Base-by-base conservation (phyloP, 1,284 basidiomycete species). In the Vanrija humicola region DNA sequence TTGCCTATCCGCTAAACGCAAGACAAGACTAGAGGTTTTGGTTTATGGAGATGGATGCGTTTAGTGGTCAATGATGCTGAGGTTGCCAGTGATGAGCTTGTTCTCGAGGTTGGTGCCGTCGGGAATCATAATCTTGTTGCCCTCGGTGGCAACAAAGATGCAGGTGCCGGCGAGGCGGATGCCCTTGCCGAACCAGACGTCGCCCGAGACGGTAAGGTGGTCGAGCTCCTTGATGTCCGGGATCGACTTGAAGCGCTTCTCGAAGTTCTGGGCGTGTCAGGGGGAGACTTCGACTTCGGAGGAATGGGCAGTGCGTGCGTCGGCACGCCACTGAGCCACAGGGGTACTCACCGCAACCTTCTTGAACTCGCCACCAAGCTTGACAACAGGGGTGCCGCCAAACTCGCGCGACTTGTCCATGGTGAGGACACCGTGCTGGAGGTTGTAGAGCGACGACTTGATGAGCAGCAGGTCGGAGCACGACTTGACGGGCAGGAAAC, bases 61-160 rank as follows among this genome's bases (percentile, higher is more conserved):
- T 56, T 78, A 79, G 63, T 79, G 78, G 68, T 79, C 82, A 65
- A 81, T 82, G 75, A 82, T 81, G 63, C 77, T 80, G 58, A 82
- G 69, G 74, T 82, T 81, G 58, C 81, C 82, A 45, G 81, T 81
- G 62, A 83, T 78, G 62, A 82, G 72, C 67, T 80, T 88, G 82
- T 96, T 96, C 79, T 97, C 95, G 59, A 98, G 81, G 66, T 93
- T 84, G 66, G 90, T 90, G 6, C 93, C 93, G 73, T 98, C 95
- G 43, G 95, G 94, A 60, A 98, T 90, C 76, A 93, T 87, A 65
- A 98, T 97, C 68, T 88, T 84, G 78, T 91, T 89, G 44, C 94
- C 94, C 77, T 97, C 92, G 71, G 90, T 93, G 48, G 91, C 90
- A 58, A 90, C 88, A 80, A 85, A 82, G 68, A 93, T 92, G 65